phyloP scores from a whole-genome alignment of 345 rosid genomes.

The Salix dunnii region DNA sequence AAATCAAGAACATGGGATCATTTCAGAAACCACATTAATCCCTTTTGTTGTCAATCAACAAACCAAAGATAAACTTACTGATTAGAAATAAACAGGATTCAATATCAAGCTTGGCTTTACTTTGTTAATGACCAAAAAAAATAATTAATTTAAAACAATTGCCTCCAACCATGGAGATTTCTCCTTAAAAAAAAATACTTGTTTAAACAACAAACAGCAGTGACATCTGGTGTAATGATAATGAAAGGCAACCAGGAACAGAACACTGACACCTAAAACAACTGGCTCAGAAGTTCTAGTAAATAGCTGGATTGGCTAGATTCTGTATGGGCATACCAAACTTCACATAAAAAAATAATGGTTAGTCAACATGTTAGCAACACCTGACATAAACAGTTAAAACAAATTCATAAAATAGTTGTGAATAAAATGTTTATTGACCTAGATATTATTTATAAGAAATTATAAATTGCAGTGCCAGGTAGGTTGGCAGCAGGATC shows the following conservation, averaged over 20 bases:
- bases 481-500: background rate
- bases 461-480: background rate
- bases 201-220: background rate
- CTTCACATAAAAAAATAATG: background rate
- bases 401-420: background rate
- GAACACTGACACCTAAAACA: background rate
- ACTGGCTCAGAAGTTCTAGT: background rate
- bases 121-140: background rate
- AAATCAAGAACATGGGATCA: background rate
- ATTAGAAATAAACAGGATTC: background rate
- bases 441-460: background rate
- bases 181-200: background rate
- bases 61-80: background rate
- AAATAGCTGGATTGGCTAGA: background rate
- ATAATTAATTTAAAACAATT: background rate
- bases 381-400: background rate
- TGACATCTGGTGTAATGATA: background rate
- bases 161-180: background rate
- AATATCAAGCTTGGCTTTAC: background rate
- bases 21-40: background rate
- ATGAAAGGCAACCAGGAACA: background rate
- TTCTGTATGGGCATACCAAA: background rate
- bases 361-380: background rate
- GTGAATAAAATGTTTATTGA: no score
- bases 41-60: background rate